Base-by-base conservation (phyloP, 2,329 filamentous ascomycete genomes). In the Zelopaecilomyces penicillatus region DNA sequence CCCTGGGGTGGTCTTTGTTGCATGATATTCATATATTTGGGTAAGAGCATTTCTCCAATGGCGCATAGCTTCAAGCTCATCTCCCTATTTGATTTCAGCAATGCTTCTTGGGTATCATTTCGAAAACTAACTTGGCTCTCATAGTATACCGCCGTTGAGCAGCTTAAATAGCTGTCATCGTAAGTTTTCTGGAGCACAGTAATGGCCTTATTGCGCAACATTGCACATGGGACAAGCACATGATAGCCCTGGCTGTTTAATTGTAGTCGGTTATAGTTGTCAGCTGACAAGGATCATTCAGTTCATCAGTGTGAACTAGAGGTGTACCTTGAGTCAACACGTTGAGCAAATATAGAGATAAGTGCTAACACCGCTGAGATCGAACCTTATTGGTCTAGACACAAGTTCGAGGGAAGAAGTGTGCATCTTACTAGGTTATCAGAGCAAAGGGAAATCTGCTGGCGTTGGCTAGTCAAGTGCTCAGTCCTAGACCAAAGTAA, bases 111-210 rank as follows among this genome's bases (percentile, higher is more conserved):
- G 6, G 30, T 31, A 41, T 31, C 6, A 32, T 41, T 5, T 26
- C 6, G 26, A 27, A 30, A 31, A 53, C 56, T 44, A 68, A 94
- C 89, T 79, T 94, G 85, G 62, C 84, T 81, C 69, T 98, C 93
- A 65, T 95, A 96, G 68, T 95, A 96, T 43, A 95, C 87, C 34
- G 91, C 91, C 2, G 90, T 97, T 10, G 90, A 96, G 67, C 90
- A 96, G 61, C 85, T 89, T 56, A 96, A 70, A 68, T 95, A 96
- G 65, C 86, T 90, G 65, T 97, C 89, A 70, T 97, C 91, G 69
- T 97, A 97, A 45, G 89, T 95, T 76, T 95, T 96, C 70, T 97
- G 91, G 65, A 96, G 80, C 50, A 82, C 81, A 65, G 85, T 81
- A 60, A 82, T 75, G 50, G 65, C 65, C 59, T 66, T 74, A 61